These are phyloP conservation scores for Pestalotiopsis sp. DNA, from an alignment of 2,329 filamentous ascomycete genomes.

Conservation along the genomic window DNA sequence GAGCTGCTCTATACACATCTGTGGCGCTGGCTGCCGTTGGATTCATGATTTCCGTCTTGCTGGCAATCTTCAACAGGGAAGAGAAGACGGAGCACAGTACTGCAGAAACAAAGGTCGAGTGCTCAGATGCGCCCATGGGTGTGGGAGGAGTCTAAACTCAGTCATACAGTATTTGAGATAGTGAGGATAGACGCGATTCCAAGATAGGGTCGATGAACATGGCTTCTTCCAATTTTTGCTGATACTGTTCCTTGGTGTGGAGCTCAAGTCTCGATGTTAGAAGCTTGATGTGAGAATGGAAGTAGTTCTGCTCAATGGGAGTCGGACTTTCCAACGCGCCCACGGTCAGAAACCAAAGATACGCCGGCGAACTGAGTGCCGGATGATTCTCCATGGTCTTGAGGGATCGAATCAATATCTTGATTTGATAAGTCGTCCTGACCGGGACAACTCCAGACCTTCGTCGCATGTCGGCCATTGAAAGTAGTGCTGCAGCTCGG, in stretches of 20 bases:
- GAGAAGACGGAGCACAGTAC: background rate
- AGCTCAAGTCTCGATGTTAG: background rate
- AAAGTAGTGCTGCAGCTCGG: background rate
- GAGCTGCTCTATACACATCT: slow-evolving; percentile 25
- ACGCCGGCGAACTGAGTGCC: background rate
- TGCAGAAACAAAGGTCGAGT: background rate
- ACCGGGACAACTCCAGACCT: background rate
- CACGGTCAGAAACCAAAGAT: background rate
- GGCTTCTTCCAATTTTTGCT: background rate
- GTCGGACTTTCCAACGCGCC: background rate
- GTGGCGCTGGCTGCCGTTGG: slow-evolving; percentile 25
- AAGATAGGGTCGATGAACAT: slow-evolving; percentile 1
- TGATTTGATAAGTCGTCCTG: background rate
- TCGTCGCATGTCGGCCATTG: background rate
- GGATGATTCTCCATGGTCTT: background rate
- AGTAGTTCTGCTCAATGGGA: background rate
- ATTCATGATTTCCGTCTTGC: background rate
- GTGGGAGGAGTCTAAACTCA: background rate
- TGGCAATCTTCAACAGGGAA: background rate
- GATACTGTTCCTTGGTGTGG: background rate
- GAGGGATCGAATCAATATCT: background rate
- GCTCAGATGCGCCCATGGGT: background rate
- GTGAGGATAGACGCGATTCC: background rate
- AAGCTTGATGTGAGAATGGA: background rate
- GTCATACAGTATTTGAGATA: background rate